A percentile compares a stretch with the other conserved stretches of the same genome.
phyloP scores from a whole-genome alignment of 495 filamentous ascomycete species.

The Penicillium riverlandense region DNA sequence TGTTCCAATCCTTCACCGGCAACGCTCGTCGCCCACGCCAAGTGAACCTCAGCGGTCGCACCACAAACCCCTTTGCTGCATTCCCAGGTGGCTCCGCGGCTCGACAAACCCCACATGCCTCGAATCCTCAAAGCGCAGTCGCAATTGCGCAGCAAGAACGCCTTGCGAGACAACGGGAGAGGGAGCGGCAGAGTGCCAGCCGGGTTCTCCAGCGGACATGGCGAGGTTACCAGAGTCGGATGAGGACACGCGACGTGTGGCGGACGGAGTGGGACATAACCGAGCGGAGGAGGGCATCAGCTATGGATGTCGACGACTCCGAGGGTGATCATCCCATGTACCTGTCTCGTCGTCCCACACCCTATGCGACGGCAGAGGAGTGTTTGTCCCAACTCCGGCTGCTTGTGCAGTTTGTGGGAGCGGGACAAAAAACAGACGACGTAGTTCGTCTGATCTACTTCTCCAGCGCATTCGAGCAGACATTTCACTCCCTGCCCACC shows the following conservation, averaged over 20 bases:
- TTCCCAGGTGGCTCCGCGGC: constrained; percentile 24
- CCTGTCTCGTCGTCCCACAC: constrained; percentile 11
- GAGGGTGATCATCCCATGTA: constrained; percentile 5
- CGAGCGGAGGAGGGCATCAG: constrained; percentile 15
- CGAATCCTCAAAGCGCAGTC: constrained; percentile 67
- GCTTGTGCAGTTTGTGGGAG: constrained; percentile 43
- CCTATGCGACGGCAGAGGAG: constrained; percentile 43
- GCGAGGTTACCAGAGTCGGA: constrained; percentile 68
- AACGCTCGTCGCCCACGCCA: constrained; percentile 77
- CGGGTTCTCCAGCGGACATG: constrained; percentile 73
- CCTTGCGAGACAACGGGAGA: constrained; percentile 68
- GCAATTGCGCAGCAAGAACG: constrained; percentile 83
- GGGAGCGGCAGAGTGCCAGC: constrained; percentile 68
- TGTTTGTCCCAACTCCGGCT: constrained; percentile 41
- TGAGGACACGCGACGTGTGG: constrained; percentile 47
- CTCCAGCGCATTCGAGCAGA: constrained; percentile 33
- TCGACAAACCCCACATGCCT: constrained; percentile 31
- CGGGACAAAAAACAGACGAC: constrained; percentile 27
- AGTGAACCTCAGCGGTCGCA: constrained; percentile 88
- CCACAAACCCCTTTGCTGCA: constrained; percentile 66
- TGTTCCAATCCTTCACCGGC: constrained; percentile 91
- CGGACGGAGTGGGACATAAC: constrained; percentile 61
- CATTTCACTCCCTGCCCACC: constrained; percentile 28
- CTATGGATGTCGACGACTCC: neutral
- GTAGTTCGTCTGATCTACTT: constrained; percentile 38